phyloP scores from a whole-genome alignment of 176 grass and related monocot species.

The Saccharum officinarum region DNA sequence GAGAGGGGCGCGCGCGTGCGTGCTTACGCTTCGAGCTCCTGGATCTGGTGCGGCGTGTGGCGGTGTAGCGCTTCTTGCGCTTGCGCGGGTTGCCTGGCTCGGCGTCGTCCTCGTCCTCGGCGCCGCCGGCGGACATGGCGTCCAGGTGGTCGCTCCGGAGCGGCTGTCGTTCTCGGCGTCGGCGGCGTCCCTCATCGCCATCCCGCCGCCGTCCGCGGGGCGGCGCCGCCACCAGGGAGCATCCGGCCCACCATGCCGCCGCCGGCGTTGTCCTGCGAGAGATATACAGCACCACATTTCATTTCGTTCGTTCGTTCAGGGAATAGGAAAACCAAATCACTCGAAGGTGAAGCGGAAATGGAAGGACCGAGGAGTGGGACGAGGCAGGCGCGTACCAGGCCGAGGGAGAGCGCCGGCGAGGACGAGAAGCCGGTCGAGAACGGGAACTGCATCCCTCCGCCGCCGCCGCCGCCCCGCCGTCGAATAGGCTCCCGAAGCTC shows the following conservation, averaged over 20 bases:
- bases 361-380: neutral
- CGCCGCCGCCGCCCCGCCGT: constrained; percentile 29
- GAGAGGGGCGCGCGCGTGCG: neutral
- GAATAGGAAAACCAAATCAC: neutral
- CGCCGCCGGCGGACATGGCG: constrained; percentile 55
- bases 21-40: constrained; percentile 88
- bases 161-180: constrained; percentile 81
- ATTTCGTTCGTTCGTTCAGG: neutral
- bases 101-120: constrained; percentile 56
- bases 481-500: constrained; percentile 72
- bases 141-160: constrained; percentile 89
- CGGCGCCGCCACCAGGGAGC: neutral
- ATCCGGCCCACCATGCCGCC: constrained; percentile 14
- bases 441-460: constrained; percentile 54
- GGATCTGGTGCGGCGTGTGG: constrained; percentile 98
- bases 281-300: neutral
- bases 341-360: neutral
- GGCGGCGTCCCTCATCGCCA: neutral
- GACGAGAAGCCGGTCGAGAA: constrained; percentile 56
- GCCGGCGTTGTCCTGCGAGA: constrained; percentile 42
- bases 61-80: constrained; percentile 92
- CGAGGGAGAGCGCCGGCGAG: constrained; percentile 80
- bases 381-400: constrained; percentile 39
- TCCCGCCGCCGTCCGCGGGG: neutral
- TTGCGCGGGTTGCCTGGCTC: constrained; percentile 76